Evolutionary conservation across 2,329 filamentous ascomycete species (phyloP), one percentile per base, ranked within the genome.

Genomic region (Coniochaeta sp.): DNA sequence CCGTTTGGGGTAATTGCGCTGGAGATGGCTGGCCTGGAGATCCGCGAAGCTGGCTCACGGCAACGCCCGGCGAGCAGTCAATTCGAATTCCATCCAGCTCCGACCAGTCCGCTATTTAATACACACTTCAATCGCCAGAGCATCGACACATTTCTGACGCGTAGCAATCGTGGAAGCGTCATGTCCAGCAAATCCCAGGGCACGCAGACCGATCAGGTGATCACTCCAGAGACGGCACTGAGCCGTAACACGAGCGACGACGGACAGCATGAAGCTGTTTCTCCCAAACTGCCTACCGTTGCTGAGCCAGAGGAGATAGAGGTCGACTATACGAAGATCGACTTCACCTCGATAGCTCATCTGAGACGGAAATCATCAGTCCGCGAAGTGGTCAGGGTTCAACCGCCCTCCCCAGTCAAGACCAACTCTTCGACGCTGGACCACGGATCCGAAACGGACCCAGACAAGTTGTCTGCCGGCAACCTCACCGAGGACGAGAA

Each of bases 1-100:
- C 92, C 92, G 0, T 97, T 89, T 63, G 92, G 92, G 22, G 87
- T 96, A 24, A 79, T 91, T 57, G 91, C 92, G 7, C 72, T 97
- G n/a, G 90, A 96, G 64, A 86, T 90, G 73, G 88, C 91, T 55
- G 92, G 92, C 2, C 73, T 96, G 52, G 89, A 92, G 60, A 94
- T 97, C 58, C 82, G 88, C 50, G 91, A 96, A 71, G 91, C 91
- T n/a, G 91, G 90, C 30, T 86, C 85, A 2, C 81, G 83, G 48
- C 75, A 81, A 51, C 77, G 89, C 51, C 89, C 91, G 2, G 76
- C 81, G 22, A 90, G 86, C 71, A 89, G 86, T 53, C 82, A 87
- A 58, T 95, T 96, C 65, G 89, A 92, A 62, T 94, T 89, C 67
- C 83, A 83, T 58, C 87, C 89, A 3, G 82, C 78, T 50, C 86